Conservation (phyloP, 2,329 filamentous ascomycete genomes). For the Daldinia eschscholtzii region DNA sequence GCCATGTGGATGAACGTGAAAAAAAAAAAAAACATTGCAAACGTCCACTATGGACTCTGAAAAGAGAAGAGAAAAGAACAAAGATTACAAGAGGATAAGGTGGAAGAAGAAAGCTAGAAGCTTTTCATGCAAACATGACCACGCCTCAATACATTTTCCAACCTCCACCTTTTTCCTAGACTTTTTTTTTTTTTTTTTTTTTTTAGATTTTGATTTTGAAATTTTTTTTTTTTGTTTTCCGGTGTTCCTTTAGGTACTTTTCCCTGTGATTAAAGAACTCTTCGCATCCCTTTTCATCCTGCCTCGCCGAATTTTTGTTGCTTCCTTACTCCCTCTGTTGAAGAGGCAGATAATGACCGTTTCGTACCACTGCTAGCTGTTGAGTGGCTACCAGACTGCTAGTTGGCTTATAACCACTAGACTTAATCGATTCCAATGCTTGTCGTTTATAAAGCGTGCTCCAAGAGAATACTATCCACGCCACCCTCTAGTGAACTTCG, state of each 20-base stretch:
- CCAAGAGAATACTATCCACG: background rate
- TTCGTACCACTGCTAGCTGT: too few species aligned
- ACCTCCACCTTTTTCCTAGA: background rate
- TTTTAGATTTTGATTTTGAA: too few species aligned
- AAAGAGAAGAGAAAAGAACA: background rate
- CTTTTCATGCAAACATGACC: background rate
- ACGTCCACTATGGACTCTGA: background rate
- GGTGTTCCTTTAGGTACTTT: background rate
- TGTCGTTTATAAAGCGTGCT: background rate
- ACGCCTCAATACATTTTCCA: background rate
- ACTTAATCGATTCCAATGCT: background rate
- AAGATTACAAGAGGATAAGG: background rate
- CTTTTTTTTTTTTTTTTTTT: background rate
- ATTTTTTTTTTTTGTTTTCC: background rate
- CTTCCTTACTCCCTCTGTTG: background rate
- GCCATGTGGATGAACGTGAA: background rate
- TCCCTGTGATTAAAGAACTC: background rate
- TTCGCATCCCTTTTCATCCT: background rate
- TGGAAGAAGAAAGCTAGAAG: background rate
- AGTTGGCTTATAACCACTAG: background rate
- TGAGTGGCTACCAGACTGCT: background rate
- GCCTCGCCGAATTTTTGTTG: background rate
- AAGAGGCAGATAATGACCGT: background rate
- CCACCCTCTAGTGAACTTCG: too few species aligned
- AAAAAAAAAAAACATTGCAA: background rate